phyloP scores from a whole-genome alignment of 306 rosid species.

The Castanopsis chinensis region DNA sequence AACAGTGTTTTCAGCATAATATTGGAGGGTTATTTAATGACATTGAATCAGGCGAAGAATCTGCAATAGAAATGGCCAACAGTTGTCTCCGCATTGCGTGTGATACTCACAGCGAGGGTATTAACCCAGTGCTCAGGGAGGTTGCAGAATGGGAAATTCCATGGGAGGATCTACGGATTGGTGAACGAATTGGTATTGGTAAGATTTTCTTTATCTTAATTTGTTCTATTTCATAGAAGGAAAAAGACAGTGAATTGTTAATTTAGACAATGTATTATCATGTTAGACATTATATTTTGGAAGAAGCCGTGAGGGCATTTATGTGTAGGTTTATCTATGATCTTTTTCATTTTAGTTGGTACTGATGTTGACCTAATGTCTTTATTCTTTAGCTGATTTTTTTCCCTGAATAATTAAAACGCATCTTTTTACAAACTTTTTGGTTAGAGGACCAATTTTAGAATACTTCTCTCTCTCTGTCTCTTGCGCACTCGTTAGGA shows the following conservation, averaged over 20 bases:
- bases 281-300: background rate
- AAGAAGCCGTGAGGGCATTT: background rate
- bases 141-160: slow-evolving; percentile 84
- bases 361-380: background rate
- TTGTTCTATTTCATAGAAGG: slow-evolving; percentile 11
- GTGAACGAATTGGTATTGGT: slow-evolving; percentile 99
- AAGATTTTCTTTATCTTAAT: slow-evolving; percentile 25
- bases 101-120: slow-evolving; percentile 46
- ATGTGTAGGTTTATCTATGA: background rate
- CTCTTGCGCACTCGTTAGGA: background rate
- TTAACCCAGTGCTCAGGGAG: slow-evolving; percentile 62
- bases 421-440: background rate
- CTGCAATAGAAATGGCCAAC: slow-evolving; percentile 33
- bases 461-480: background rate
- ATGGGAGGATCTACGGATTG: slow-evolving; percentile 96
- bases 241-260: background rate
- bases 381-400: background rate
- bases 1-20: slow-evolving; percentile 30
- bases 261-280: background rate
- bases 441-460: background rate
- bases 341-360: background rate
- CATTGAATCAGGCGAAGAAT: slow-evolving; percentile 37
- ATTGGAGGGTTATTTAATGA: slow-evolving; percentile 28
- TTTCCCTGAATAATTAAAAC: background rate
- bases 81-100: slow-evolving; percentile 28